A percentile compares a stretch with the other conserved stretches of the same genome.
Conservation (phyloP, 2,329 filamentous ascomycete species). For the Conoideocrella luteorostrata region DNA sequence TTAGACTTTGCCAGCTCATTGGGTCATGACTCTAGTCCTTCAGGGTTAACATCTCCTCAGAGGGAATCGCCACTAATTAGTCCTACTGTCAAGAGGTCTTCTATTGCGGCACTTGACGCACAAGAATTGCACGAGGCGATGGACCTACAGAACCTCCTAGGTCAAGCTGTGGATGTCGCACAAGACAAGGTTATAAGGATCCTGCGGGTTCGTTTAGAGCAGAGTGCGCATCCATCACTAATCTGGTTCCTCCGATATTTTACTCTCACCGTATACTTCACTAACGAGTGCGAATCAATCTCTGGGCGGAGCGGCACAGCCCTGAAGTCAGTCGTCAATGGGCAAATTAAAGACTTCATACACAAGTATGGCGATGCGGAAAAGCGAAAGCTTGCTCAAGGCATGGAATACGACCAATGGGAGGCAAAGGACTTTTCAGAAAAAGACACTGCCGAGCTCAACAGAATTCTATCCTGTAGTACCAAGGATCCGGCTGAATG, state of each 20-base stretch:
- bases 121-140: slow-evolving; percentile 71
- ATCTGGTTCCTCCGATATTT: slow-evolving; percentile 74
- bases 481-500: slow-evolving; percentile 63
- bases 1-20: slow-evolving; percentile 84
- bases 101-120: slow-evolving; percentile 16
- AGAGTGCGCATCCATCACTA: slow-evolving; percentile 61
- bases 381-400: slow-evolving; percentile 66
- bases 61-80: slow-evolving; percentile 48
- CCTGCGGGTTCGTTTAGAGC: slow-evolving; percentile 69
- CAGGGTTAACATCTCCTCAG: slow-evolving; percentile 40
- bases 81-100: slow-evolving; percentile 32
- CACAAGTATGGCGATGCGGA: slow-evolving; percentile 63
- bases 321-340: slow-evolving; percentile 75
- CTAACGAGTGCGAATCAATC: slow-evolving; percentile 79
- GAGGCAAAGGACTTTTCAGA: slow-evolving; percentile 68
- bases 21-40: slow-evolving; percentile 32
- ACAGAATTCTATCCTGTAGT: slow-evolving; percentile 61
- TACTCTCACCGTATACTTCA: slow-evolving; percentile 73
- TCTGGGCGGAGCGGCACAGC: slow-evolving; percentile 70
- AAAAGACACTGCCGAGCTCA: slow-evolving; percentile 51
- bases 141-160: slow-evolving; percentile 71
- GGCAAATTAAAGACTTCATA: slow-evolving; percentile 76
- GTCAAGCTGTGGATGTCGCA: slow-evolving; percentile 73
- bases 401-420: slow-evolving; percentile 79
- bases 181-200: slow-evolving; percentile 72